phyloP scores from a whole-genome alignment of 2,329 filamentous ascomycete species.

The Penicillium vulpinum region DNA sequence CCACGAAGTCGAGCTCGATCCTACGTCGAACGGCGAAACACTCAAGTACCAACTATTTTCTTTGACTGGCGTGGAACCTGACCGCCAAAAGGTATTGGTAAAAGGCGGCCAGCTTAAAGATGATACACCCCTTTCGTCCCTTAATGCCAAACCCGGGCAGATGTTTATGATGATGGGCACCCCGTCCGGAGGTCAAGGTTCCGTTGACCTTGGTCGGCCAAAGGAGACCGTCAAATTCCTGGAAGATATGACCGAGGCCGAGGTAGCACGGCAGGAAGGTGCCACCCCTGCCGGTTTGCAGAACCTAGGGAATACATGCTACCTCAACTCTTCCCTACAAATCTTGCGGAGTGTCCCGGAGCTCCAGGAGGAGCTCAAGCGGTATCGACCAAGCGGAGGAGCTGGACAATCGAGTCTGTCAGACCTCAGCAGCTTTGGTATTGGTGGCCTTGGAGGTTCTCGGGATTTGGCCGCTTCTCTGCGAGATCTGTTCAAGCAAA shows the following conservation, averaged over 20 bases:
- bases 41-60: slow-evolving; percentile 97
- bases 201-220: slow-evolving; percentile 65
- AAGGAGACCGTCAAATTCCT: slow-evolving; percentile 82
- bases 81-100: slow-evolving; percentile 92
- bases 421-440: slow-evolving; percentile 55
- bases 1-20: slow-evolving; percentile 89
- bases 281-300: slow-evolving; percentile 84
- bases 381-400: slow-evolving; percentile 54
- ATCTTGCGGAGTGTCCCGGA: slow-evolving; percentile 85
- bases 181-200: slow-evolving; percentile 64
- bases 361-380: slow-evolving; percentile 73
- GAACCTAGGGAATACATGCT: slow-evolving; percentile 97
- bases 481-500: slow-evolving; percentile 80
- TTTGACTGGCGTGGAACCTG: slow-evolving; percentile 91
- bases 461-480: slow-evolving; percentile 75
- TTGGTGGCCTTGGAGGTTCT: slow-evolving; percentile 59
- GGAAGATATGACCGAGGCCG: slow-evolving; percentile 97
- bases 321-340: slow-evolving; percentile 97
- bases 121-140: slow-evolving; percentile 80
- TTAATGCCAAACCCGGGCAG: slow-evolving; percentile 83
- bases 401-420: slow-evolving; percentile 39
- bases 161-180: slow-evolving; percentile 97
- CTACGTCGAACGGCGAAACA: slow-evolving; percentile 78
- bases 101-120: slow-evolving; percentile 95
- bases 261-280: slow-evolving; percentile 77